Base-by-base conservation (phyloP, 352 stramenopile species). In the Pythium vanterpoolii region DNA sequence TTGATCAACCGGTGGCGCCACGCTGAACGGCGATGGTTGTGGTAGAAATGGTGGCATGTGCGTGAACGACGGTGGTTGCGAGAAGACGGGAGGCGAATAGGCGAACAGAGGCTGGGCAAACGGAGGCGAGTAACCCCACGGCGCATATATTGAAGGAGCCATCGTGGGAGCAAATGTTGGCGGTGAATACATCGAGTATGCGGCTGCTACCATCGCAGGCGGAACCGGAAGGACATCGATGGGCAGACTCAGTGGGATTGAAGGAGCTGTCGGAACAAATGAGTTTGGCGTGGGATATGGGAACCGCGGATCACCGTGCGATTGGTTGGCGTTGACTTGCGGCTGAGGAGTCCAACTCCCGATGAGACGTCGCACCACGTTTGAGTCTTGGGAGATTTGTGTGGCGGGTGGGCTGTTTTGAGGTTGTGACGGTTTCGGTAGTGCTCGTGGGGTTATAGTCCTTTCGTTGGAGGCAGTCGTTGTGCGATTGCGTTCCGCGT, bases 181-280 rank as follows among this genome's bases (percentile, higher is more conserved):
- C 18, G 48, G 46, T 13, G 47, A 19, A 11, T 43, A 36, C 14
- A 64, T 58, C 16, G 47, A 14, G 24, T 64, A 57, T 14, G 42
- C 18, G 27, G 57, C 13, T 21, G 44, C 3, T 0, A 30, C 9
- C 31, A 36, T 42, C 28, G 21, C n/a, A 8, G 27, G 28, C 18
- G 40, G 23, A 19, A 24, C 26, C n/a, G n/a, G n/a, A n/a, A n/a
- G n/a, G n/a, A n/a, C n/a, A n/a, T n/a, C n/a, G n/a, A n/a, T n/a
- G n/a, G n/a, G n/a, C n/a, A n/a, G n/a, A n/a, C n/a, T n/a, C n/a
- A n/a, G n/a, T n/a, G n/a, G n/a, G 4, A 21, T 40, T 43, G 44
- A 53, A 16, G 14, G 3, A 18, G 16, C 23, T 11, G 28, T 18
- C 10, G 42, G 19, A 19, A 46, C 21, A 19, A 24, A 6, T 0